phyloP scores from a whole-genome alignment of 2,329 filamentous ascomycete genomes.

The Aspergillus hortae region DNA sequence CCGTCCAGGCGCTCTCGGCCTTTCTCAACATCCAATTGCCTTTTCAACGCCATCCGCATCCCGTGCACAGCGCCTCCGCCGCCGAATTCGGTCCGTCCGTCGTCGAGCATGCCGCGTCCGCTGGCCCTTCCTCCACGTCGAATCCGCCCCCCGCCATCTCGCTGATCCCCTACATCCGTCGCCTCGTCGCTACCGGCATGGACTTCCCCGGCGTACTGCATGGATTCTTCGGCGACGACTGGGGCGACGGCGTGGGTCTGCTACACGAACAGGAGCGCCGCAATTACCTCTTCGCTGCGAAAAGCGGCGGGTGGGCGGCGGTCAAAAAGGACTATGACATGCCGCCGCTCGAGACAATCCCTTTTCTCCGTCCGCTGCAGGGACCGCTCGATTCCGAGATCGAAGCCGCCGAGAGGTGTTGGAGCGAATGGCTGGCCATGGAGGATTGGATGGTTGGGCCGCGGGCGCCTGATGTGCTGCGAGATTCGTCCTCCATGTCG shows the following conservation, averaged over 20 bases:
- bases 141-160: constrained; percentile 52
- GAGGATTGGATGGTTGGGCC: constrained; percentile 98
- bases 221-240: constrained; percentile 96
- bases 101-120: constrained; percentile 38
- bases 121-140: constrained; percentile 30
- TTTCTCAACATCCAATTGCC: constrained; percentile 91
- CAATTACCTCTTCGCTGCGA: constrained; percentile 93
- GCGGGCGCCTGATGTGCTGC: constrained; percentile 56
- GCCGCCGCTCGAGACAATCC: constrained; percentile 74
- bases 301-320: constrained; percentile 82
- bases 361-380: constrained; percentile 81
- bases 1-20: constrained; percentile 82
- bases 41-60: constrained; percentile 64
- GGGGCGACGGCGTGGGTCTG: constrained; percentile 72
- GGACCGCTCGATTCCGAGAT: constrained; percentile 76
- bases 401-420: constrained; percentile 72
- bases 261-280: constrained; percentile 85
- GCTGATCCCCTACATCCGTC: constrained; percentile 82
- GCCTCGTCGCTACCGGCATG: constrained; percentile 86
- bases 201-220: constrained; percentile 83
- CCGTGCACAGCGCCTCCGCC: constrained; percentile 42
- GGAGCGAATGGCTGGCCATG: constrained; percentile 96
- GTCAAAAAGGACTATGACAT: constrained; percentile 93
- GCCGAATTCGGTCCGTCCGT: constrained; percentile 25
- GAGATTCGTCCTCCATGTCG: constrained; percentile 36